phyloP scores from a whole-genome alignment of 768 basidiomycete species.

The Lactarius tabidus region DNA sequence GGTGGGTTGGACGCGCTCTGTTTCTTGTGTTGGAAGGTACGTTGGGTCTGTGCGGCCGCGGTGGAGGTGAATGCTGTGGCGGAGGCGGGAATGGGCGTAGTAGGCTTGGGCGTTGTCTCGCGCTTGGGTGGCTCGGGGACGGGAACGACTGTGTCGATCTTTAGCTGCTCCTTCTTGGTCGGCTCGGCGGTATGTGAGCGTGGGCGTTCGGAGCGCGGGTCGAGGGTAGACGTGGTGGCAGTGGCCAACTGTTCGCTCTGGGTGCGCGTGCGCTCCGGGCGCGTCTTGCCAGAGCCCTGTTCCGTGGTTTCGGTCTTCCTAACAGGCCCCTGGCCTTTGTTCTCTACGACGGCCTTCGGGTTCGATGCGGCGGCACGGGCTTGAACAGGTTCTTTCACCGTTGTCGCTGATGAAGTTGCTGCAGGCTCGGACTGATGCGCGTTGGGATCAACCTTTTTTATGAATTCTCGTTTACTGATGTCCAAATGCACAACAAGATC shows the following conservation, averaged over 20 bases:
- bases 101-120: background rate
- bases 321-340: conserved; percentile 15
- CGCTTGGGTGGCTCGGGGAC: background rate
- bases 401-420: conserved; percentile 1
- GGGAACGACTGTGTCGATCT: conserved; percentile 6
- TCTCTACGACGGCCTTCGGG: background rate
- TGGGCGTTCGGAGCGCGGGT: conserved; percentile 3
- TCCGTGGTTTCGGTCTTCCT: conserved; percentile 11
- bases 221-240: background rate
- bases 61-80: background rate
- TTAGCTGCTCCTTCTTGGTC: conserved; percentile 22
- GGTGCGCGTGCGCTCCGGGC: conserved; percentile 16
- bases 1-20: conserved; percentile 16
- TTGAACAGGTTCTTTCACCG: background rate
- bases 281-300: conserved; percentile 12
- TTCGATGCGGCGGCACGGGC: conserved; percentile 11
- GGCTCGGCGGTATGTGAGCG: conserved; percentile 20
- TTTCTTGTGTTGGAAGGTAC: conserved; percentile 5
- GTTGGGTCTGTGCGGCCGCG: background rate
- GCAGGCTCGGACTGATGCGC: conserved; percentile 9
- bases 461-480: conserved; percentile 23
- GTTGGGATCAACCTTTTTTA: conserved; percentile 21
- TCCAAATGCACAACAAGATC: conserved; percentile 22
- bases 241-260: conserved; percentile 8
- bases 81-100: background rate